Conservation (phyloP, 805 yeast species). For the Blastobotrys attinorum region DNA sequence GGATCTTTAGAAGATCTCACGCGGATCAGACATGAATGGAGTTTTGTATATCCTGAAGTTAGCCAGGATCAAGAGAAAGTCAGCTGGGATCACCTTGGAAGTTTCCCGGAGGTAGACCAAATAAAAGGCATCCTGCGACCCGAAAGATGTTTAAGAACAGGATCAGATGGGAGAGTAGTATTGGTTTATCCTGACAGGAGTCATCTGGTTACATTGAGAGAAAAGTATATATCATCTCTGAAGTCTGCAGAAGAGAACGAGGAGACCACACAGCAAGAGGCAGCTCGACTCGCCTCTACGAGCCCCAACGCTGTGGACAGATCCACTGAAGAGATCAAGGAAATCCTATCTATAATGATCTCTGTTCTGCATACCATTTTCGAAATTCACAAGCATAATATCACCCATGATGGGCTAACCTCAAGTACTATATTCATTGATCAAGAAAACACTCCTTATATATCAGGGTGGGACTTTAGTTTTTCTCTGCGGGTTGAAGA, state of each 20-base stretch:
- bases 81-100: neutral
- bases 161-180: conserved; percentile 12
- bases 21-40: conserved; percentile 21
- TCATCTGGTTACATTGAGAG: conserved; percentile 16
- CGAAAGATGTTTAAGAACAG: conserved; percentile 12
- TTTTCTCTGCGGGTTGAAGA: conserved; percentile 37
- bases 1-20: conserved; percentile 20
- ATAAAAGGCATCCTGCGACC: conserved; percentile 18
- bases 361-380: conserved; percentile 22
- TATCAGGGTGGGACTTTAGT: conserved; percentile 44
- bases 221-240: conserved; percentile 11
- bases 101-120: conserved; percentile 8
- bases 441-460: conserved; percentile 28
- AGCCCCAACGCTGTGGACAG: conserved; percentile 2
- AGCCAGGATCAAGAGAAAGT: neutral
- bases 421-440: conserved; percentile 34
- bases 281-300: neutral
- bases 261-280: neutral
- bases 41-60: conserved; percentile 8
- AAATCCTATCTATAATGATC: conserved; percentile 21
- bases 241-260: neutral
- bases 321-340: conserved; percentile 17
- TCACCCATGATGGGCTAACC: conserved; percentile 43
- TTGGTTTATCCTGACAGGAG: conserved; percentile 16
- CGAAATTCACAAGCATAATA: conserved; percentile 33